Evolutionary conservation across 2,329 filamentous ascomycete genomes (phyloP), one percentile per base, ranked within the genome.

Genomic region (Aureobasidium pullulans): DNA sequence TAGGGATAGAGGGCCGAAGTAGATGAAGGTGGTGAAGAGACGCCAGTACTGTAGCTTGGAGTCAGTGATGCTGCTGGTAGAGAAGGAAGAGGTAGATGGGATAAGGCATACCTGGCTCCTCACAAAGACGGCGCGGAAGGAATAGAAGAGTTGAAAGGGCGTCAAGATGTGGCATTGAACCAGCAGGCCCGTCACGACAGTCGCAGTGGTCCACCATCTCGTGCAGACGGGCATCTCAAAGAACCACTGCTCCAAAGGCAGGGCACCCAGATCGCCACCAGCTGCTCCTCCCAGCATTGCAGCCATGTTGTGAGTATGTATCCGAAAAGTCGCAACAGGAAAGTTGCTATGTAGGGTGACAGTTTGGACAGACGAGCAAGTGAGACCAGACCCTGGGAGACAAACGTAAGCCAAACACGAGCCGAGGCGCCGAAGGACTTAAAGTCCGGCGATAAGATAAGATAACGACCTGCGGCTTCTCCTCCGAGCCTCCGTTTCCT

Each of bases 141-240:
- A 96, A 79, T 96, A 97, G 77, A 97, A 99, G 31, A 99, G 84
- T 76, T 97, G 92, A 70, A 95, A 96, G 8, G 92, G 90, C 13
- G 89, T 94, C 64, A 97, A 79, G 72, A 97, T 86, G 68, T 95
- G 86, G 75, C 91, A 97, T 75, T 97, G 94, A 5, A 97, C 91
- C 66, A 97, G 77, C 15, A 91, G 85, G 66, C 91, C 96, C 10
- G 88, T 94, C 60, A 90, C 78, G 43, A 97, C 85, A 0, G 92
- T 96, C 4, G 92, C 91, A 28, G 90, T 92, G 23, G 94, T 97
- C 94, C 94, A 99, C 87, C 89, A 95, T 62, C 94, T 81, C 39
- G 94, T 99, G 74, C 92, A 96, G 29, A 94, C 85, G 3, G 94
- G 94, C 88, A 96, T 96, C 74, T 99, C 94, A 82, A 90, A 96